A percentile compares a stretch with the other conserved stretches of the same genome.
Conservation (phyloP, 768 basidiomycete species). For the Hydnomerulius pinastri region DNA sequence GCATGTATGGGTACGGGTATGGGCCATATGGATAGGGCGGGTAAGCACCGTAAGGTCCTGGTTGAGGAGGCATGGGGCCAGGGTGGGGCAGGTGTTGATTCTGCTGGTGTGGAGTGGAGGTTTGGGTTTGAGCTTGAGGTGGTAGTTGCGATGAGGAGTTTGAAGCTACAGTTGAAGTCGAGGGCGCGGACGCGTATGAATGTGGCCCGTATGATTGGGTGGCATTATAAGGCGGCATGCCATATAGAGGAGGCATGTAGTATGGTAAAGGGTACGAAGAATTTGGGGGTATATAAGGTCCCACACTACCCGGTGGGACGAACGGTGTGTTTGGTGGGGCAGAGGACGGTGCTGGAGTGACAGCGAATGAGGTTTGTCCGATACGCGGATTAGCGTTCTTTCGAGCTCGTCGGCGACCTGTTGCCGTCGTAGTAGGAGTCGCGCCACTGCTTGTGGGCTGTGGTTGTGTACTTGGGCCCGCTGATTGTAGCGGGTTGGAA, state of each 20-base stretch:
- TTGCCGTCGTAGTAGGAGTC: not conserved
- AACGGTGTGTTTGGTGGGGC: not conserved
- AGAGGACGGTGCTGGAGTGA: not conserved
- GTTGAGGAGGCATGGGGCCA: not conserved
- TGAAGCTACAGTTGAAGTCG: not conserved
- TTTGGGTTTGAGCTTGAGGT: constrained; percentile 20
- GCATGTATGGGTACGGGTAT: constrained; percentile 16
- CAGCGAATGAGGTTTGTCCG: not conserved
- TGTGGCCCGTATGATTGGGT: not conserved
- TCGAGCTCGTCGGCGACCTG: not conserved
- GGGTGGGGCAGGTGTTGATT: constrained; percentile 15
- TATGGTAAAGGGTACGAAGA: constrained; percentile 35
- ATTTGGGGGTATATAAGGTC: constrained; percentile 9
- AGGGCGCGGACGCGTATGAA: not conserved
- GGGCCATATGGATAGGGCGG: constrained; percentile 16
- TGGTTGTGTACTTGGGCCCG: not conserved
- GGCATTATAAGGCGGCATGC: constrained; percentile 25
- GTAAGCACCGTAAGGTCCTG: constrained; percentile 17
- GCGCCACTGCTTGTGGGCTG: not conserved
- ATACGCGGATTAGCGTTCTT: not conserved
- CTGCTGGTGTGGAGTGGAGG: constrained; percentile 15
- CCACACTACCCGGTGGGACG: constrained; percentile 1
- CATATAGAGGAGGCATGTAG: constrained; percentile 39
- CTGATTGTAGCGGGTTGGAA: not conserved
- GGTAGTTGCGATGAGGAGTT: constrained; percentile 6